These are phyloP conservation scores for Suillus brevipes DNA, from an alignment of 768 basidiomycete species.

Conservation along the genomic window DNA sequence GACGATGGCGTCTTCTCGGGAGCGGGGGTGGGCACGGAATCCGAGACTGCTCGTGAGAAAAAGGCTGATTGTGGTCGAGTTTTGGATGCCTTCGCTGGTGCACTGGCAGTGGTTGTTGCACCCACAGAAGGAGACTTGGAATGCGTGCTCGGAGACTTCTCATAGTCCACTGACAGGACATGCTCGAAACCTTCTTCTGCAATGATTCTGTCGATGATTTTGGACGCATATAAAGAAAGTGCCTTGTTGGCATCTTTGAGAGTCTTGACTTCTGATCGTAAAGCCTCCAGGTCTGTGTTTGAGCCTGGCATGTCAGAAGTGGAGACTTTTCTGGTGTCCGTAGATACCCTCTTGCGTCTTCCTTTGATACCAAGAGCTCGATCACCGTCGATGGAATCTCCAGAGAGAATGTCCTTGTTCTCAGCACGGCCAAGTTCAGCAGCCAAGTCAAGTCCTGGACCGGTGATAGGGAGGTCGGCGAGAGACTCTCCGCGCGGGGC, in stretches of 20 bases:
- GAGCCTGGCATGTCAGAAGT: constrained; percentile 42
- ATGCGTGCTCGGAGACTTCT: constrained; percentile 54
- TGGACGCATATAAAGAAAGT: constrained; percentile 90
- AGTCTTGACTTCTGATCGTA: constrained; percentile 85
- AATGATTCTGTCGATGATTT: constrained; percentile 97
- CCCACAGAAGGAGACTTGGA: constrained; percentile 32
- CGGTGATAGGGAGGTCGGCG: constrained; percentile 83
- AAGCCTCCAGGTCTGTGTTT: constrained; percentile 51
- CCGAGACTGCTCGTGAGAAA: constrained; percentile 39
- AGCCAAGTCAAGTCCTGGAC: constrained; percentile 86
- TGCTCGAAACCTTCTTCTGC: constrained; percentile 96
- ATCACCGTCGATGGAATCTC: constrained; percentile 53
- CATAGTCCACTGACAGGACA: constrained; percentile 91
- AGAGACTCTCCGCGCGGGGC: constrained; percentile 73
- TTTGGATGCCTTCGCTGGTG: constrained; percentile 33
- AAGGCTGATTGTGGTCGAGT: constrained; percentile 64
- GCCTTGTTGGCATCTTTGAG: constrained; percentile 97
- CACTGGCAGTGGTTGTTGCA: constrained; percentile 25
- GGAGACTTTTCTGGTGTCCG: constrained; percentile 34
- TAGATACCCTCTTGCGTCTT: constrained; percentile 43
- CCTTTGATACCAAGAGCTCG: constrained; percentile 44
- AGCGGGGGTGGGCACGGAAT: constrained; percentile 38
- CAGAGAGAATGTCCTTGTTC: constrained; percentile 77
- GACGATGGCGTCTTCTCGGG: constrained; percentile 24
- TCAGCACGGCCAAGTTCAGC: constrained; percentile 91